Evolutionary conservation across 495 filamentous ascomycete species (phyloP).

Genomic region (Acidomyces sp.): DNA sequence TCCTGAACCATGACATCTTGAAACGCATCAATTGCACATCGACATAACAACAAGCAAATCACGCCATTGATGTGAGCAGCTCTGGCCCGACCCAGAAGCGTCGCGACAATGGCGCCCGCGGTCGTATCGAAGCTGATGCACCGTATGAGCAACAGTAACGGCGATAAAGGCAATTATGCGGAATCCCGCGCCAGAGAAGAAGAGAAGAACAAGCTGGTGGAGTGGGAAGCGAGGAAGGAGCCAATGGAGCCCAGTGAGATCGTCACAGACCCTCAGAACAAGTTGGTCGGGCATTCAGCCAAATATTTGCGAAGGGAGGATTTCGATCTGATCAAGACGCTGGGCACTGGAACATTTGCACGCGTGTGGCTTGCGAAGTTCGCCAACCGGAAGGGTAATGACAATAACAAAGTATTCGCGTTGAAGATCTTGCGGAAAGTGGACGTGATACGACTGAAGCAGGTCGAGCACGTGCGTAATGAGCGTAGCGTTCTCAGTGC

Average conservation of each 20-base stretch:
- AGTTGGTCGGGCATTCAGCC: constrained; percentile 44
- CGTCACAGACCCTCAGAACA: constrained; percentile 40
- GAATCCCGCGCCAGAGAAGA: constrained; percentile 34
- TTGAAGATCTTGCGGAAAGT: constrained; percentile 88
- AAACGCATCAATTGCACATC: too few species aligned
- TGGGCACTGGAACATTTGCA: constrained; percentile 93
- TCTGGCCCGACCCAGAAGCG: too few species aligned
- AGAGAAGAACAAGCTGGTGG: constrained; percentile 36
- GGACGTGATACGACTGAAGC: constrained; percentile 87
- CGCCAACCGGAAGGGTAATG: constrained; percentile 21
- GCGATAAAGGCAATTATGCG: constrained; percentile 13
- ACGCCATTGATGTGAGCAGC: too few species aligned
- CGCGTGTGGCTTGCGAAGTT: constrained; percentile 77
- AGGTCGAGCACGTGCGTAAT: constrained; percentile 93
- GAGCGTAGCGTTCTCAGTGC: constrained; percentile 77
- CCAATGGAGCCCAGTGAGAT: constrained; percentile 41
- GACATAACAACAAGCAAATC: too few species aligned
- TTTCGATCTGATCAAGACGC: constrained; percentile 74
- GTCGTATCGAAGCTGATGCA: constrained; percentile 15
- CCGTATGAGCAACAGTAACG: constrained; percentile 12
- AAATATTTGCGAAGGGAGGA: constrained; percentile 50
- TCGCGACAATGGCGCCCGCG: constrained; percentile 21
- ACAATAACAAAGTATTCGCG: constrained; percentile 62
- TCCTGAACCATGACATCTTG: too few species aligned
- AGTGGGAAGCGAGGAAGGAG: constrained; percentile 36